Evolutionary conservation across 768 basidiomycete species (phyloP), one percentile per base, ranked within the genome.

Genomic region (Tulasnella sp.): DNA sequence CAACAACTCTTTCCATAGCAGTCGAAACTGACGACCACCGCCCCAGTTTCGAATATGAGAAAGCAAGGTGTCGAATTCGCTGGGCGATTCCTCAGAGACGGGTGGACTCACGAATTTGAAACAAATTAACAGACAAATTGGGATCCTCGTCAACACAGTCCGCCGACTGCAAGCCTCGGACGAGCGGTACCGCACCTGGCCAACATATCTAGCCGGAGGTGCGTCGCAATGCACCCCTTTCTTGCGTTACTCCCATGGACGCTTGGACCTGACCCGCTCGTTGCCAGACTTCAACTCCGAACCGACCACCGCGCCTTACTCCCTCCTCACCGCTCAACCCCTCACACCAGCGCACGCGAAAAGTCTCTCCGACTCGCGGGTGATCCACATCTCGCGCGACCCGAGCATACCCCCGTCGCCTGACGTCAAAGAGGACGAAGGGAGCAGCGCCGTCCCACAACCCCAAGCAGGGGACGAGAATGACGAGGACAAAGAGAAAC

Each of bases 181-280:
- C 17, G 78, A 81, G n/a, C n/a, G n/a, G 16, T 69, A n/a, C 47
- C 77, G 79, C 1, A 73, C 83, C 62, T 96, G 94, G 94, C 90
- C 94, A 0, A 89, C 88, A 72, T 82, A 95, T 72, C 81, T 97
- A 41, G 87, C 90, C 0, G 95, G 95, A 78, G 95, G 95, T 92
- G 78, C 76, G n/a, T n/a, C n/a, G n/a, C n/a, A n/a, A 80, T 77
- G 17, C 34, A 40, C 34, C 9, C 22, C 32, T 12, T 74, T n/a
- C n/a, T 44, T n/a, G 17, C 16, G 47, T 52, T n/a, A n/a, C n/a
- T n/a, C n/a, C n/a, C n/a, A n/a, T n/a, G n/a, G n/a, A n/a, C n/a
- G n/a, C n/a, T n/a, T n/a, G n/a, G n/a, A n/a, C n/a, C 19, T 39
- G 35, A 22, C 6, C 1, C 41, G 19, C 62, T 17, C 62, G 42